Evolutionary conservation across 768 basidiomycete species (phyloP).

Genomic region (Auriscalpium microsporum): DNA sequence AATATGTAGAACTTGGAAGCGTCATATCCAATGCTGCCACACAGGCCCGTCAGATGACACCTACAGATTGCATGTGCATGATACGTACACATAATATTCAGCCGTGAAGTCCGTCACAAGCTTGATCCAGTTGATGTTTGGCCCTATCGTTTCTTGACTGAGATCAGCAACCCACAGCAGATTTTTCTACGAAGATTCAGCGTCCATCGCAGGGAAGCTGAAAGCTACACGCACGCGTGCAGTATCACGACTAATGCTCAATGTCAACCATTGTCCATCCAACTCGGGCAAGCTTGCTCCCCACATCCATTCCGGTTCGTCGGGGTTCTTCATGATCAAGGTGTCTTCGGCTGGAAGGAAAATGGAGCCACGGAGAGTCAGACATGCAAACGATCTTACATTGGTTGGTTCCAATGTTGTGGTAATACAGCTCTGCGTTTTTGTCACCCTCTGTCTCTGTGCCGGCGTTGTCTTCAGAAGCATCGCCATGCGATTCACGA

Average conservation of each 20-base stretch:
- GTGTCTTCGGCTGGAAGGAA: constrained; percentile 50
- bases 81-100: constrained; percentile 52
- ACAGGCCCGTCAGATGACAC: neutral
- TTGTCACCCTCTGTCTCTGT: constrained; percentile 54
- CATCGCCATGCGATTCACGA: constrained; percentile 35
- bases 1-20: constrained; percentile 52
- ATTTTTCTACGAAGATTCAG: constrained; percentile 46
- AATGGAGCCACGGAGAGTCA: no score
- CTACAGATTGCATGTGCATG: neutral
- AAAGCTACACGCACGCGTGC: constrained; percentile 36
- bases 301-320: constrained; percentile 63
- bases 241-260: constrained; percentile 52
- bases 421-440: constrained; percentile 72
- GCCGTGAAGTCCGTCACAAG: constrained; percentile 61
- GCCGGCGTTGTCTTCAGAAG: constrained; percentile 42
- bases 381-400: constrained; percentile 30
- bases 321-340: constrained; percentile 53
- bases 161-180: constrained; percentile 68
- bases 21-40: constrained; percentile 51
- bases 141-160: constrained; percentile 46
- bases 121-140: constrained; percentile 65
- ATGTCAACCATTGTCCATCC: constrained; percentile 55
- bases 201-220: neutral
- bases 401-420: constrained; percentile 62
- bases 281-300: constrained; percentile 43